Percentiles rank a stretch among this genome's conserved stretches.
Conservation (phyloP, 768 basidiomycete genomes). For the Cubamyces sp. region DNA sequence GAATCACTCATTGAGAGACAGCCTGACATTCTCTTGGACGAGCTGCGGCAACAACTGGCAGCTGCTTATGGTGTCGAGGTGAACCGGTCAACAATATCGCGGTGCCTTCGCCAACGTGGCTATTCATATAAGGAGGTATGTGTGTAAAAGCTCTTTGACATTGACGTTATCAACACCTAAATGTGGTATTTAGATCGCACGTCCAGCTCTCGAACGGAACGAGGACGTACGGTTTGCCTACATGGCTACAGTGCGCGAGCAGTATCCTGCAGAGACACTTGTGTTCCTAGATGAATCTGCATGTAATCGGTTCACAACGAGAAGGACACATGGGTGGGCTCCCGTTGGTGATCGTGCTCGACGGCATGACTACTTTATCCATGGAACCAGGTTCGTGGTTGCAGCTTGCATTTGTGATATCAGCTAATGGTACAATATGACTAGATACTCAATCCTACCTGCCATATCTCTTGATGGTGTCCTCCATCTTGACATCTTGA, state of each 20-base stretch:
- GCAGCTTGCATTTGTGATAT: too few relatives aligned
- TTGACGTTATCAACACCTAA: too few relatives aligned
- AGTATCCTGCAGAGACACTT: constrained; percentile 27
- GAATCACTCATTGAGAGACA: constrained; percentile 23
- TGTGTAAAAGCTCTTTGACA: too few relatives aligned
- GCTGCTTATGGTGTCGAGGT: constrained; percentile 28
- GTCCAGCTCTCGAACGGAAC: constrained; percentile 22
- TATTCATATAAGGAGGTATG: constrained; percentile 37
- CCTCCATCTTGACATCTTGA: constrained; percentile 30
- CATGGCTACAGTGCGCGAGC: constrained; percentile 12
- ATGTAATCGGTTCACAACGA: constrained; percentile 34
- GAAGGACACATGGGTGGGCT: constrained; percentile 35
- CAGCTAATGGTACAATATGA: too few relatives aligned
- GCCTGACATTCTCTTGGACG: constrained; percentile 37
- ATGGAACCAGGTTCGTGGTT: constrained; percentile 15
- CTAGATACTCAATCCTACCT: constrained; percentile 40
- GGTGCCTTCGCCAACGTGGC: constrained; percentile 29
- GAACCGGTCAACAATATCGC: constrained; percentile 32
- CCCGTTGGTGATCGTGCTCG: constrained; percentile 29
- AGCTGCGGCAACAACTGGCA: constrained; percentile 32
- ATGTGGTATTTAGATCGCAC: too few relatives aligned
- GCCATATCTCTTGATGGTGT: constrained; percentile 35
- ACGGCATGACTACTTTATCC: constrained; percentile 32
- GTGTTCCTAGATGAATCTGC: constrained; percentile 43
- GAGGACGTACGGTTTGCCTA: constrained; percentile 19